phyloP scores from a whole-genome alignment of 306 rosid species.

The Pyrus betulifolia region DNA sequence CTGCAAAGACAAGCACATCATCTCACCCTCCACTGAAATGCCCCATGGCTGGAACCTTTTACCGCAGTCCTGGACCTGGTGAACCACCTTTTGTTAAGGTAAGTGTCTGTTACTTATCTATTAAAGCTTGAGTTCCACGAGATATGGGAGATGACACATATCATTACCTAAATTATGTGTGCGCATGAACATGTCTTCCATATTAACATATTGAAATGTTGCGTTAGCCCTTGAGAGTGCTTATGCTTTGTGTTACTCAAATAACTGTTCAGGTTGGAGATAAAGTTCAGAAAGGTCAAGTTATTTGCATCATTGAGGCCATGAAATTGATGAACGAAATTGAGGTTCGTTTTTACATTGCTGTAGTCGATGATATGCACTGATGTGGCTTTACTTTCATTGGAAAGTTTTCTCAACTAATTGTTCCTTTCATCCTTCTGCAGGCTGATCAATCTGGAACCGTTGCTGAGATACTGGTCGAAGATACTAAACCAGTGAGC shows the following conservation, averaged over 20 bases:
- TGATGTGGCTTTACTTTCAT: neutral
- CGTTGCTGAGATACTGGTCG: constrained; percentile 44
- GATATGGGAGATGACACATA: neutral
- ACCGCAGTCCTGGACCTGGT: constrained; percentile 64
- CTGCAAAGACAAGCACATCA: constrained; percentile 44
- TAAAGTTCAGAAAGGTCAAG: constrained; percentile 87
- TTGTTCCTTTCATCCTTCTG: constrained; percentile 7
- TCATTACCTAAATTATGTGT: neutral
- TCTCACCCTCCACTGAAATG: constrained; percentile 68
- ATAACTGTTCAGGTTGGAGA: constrained; percentile 75
- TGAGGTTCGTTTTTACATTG: constrained; percentile 45
- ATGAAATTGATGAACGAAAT: constrained; percentile 97
- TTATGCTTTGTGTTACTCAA: neutral
- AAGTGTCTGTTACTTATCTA: constrained; percentile 5
- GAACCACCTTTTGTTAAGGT: constrained; percentile 92
- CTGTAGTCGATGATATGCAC: neutral
- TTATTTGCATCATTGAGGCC: constrained; percentile 84
- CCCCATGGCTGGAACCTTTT: constrained; percentile 99
- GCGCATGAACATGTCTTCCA: neutral
- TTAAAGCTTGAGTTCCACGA: neutral
- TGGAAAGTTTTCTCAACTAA: neutral
- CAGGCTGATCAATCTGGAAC: constrained; percentile 96
- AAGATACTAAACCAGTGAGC: constrained; percentile 79
- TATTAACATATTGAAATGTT: neutral
- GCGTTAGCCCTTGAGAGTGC: neutral